A percentile compares a stretch with the other conserved stretches of the same genome.
Conservation (phyloP, 371 early-diverging fungal genomes). For the Syncephalastrum contaminatum region DNA sequence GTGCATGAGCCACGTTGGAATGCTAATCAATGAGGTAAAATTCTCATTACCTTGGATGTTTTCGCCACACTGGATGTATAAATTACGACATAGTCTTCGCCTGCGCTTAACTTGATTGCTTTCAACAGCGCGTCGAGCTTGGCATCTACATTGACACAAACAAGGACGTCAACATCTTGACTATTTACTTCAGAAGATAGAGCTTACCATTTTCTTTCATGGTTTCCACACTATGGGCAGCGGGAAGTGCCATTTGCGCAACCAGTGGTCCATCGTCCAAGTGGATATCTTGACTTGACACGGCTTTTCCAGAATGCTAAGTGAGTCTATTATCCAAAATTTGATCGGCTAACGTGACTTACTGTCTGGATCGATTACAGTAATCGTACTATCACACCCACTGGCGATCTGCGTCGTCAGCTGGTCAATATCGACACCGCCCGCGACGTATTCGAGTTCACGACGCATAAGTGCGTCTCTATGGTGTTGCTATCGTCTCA, state of each 20-base stretch:
- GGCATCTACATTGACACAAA: constrained; percentile 21
- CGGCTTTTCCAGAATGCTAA: too few relatives aligned
- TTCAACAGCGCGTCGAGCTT: constrained; percentile 29
- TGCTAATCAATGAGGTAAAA: too few relatives aligned
- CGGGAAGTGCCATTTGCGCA: constrained; percentile 31
- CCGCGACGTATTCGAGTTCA: constrained; percentile 38
- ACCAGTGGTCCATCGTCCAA: constrained; percentile 19
- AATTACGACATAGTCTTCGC: constrained; percentile 42
- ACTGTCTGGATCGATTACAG: constrained; percentile 34
- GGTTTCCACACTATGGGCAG: constrained; percentile 17
- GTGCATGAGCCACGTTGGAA: too few relatives aligned
- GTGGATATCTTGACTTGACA: constrained; percentile 21
- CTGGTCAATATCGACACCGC: constrained; percentile 31
- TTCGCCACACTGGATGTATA: constrained; percentile 47
- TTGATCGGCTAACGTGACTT: constrained; percentile 1
- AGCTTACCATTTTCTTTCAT: constrained; percentile 38
- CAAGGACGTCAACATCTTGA: not conserved
- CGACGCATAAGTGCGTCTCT: constrained; percentile 26
- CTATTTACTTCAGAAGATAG: not conserved
- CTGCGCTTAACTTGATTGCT: constrained; percentile 23
- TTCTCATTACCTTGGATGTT: not conserved
- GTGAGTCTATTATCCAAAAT: too few relatives aligned
- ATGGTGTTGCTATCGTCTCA: constrained; percentile 21
- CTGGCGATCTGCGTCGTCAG: constrained; percentile 29
- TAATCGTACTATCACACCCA: constrained; percentile 30